Evolutionary conservation across 768 basidiomycete genomes (phyloP).

Genomic region (Boletus pseudo-olivaceus): DNA sequence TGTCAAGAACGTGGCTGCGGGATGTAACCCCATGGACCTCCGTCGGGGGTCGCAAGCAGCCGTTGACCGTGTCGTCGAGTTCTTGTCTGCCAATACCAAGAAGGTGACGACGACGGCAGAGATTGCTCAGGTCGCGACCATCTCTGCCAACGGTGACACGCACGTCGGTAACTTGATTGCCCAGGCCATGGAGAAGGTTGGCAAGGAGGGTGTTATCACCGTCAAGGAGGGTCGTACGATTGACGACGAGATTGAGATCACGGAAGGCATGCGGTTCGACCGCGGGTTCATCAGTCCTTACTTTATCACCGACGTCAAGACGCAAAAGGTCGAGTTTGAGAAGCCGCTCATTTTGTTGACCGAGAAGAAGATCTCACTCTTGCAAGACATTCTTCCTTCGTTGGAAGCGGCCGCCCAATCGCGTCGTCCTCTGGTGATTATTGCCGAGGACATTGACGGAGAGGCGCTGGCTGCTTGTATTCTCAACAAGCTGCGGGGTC

Average conservation of each 20-base stretch:
- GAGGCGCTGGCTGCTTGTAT: constrained; percentile 98
- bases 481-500: constrained; percentile 98
- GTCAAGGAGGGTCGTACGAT: constrained; percentile 99
- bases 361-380: constrained; percentile 95
- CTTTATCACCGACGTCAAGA: constrained; percentile 98
- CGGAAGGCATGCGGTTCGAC: constrained; percentile 99
- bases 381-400: constrained; percentile 93
- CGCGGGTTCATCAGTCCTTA: constrained; percentile 97
- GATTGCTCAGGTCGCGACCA: constrained; percentile 99
- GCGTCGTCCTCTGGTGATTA: constrained; percentile 90
- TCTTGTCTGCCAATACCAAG: constrained; percentile 83
- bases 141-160: constrained; percentile 75
- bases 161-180: constrained; percentile 95
- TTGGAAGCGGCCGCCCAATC: constrained; percentile 78
- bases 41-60: constrained; percentile 97
- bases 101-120: constrained; percentile 96
- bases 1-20: constrained; percentile 98
- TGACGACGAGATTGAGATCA: constrained; percentile 98
- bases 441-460: constrained; percentile 97
- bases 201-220: constrained; percentile 99
- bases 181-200: constrained; percentile 99
- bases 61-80: constrained; percentile 91
- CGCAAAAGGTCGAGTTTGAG: constrained; percentile 94
- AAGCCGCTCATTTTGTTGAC: constrained; percentile 91
- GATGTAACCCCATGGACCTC: constrained; percentile 99